These are phyloP conservation scores for Helotiales sp. DNA, from an alignment of 2,329 filamentous ascomycete genomes.

Conservation along the genomic window DNA sequence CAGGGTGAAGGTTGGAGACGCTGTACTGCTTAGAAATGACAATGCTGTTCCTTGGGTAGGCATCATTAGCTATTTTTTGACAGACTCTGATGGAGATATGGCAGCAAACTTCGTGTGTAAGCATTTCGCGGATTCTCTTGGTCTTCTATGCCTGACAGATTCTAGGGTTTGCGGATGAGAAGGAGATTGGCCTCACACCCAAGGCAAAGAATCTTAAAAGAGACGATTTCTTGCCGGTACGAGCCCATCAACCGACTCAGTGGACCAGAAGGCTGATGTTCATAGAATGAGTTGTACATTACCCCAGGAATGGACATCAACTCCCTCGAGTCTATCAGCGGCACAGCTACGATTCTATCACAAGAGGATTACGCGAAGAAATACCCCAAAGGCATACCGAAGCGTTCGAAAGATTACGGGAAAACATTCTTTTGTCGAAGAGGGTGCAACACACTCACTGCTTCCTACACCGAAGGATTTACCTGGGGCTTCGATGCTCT, in stretches of 20 bases:
- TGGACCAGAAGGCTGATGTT: neutral
- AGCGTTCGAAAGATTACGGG: conserved; percentile 70
- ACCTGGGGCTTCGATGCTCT: conserved; percentile 83
- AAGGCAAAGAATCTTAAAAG: conserved; percentile 69
- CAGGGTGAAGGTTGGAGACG: conserved; percentile 78
- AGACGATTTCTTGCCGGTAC: conserved; percentile 71
- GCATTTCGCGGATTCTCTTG: neutral
- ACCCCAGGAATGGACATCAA: conserved; percentile 87
- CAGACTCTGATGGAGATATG: conserved; percentile 73
- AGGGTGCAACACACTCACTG: conserved; percentile 85
- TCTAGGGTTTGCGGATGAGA: conserved; percentile 83
- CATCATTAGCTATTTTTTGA: conserved; percentile 79
- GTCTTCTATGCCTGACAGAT: conserved; percentile 11
- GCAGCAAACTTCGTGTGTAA: conserved; percentile 78
- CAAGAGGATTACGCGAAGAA: conserved; percentile 62
- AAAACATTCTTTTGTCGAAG: conserved; percentile 89
- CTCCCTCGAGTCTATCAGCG: conserved; percentile 84
- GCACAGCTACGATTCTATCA: conserved; percentile 81
- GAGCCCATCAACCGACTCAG: conserved; percentile 16
- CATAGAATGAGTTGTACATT: conserved; percentile 88
- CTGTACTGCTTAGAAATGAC: conserved; percentile 83
- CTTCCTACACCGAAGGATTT: conserved; percentile 91
- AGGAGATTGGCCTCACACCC: conserved; percentile 71
- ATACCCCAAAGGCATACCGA: conserved; percentile 76
- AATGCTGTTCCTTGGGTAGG: conserved; percentile 88